phyloP scores from a whole-genome alignment of 352 stramenopile species.

The Phytophthora constricta region DNA sequence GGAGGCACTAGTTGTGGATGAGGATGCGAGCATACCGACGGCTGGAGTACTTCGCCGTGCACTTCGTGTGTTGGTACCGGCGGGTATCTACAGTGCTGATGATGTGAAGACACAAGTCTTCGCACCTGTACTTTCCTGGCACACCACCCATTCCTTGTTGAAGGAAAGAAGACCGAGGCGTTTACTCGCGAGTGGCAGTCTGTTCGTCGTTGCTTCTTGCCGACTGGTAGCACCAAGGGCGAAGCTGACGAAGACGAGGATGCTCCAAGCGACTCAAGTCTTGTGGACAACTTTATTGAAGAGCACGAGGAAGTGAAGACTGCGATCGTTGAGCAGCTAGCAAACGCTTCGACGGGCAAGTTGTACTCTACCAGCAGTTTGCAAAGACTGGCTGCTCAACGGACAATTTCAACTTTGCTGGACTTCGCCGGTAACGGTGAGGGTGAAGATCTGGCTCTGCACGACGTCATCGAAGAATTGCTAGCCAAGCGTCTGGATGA shows the following conservation, averaged over 20 bases:
- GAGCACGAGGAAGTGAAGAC: constrained; percentile 67
- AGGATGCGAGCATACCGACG: constrained; percentile 52
- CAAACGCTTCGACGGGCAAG: constrained; percentile 47
- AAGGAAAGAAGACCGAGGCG: constrained; percentile 49
- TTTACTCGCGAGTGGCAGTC: constrained; percentile 76
- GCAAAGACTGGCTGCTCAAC: constrained; percentile 70
- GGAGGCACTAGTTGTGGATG: constrained; percentile 39
- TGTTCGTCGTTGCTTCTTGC: constrained; percentile 69
- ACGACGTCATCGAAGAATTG: constrained; percentile 70
- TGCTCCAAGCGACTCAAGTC: constrained; percentile 58
- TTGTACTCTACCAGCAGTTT: constrained; percentile 58
- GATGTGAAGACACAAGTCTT: constrained; percentile 57
- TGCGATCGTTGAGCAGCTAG: constrained; percentile 54
- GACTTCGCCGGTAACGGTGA: constrained; percentile 85
- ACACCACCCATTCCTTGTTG: constrained; percentile 81
- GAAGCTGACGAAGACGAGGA: constrained; percentile 57
- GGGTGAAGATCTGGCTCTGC: constrained; percentile 73
- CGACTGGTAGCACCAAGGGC: constrained; percentile 12
- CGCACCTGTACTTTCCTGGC: constrained; percentile 56
- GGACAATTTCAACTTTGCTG: constrained; percentile 72
- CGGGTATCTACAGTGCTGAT: constrained; percentile 38
- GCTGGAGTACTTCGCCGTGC: constrained; percentile 67
- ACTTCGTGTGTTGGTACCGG: constrained; percentile 62
- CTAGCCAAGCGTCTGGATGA: constrained; percentile 62
- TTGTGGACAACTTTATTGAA: constrained; percentile 82